Conservation (phyloP, 1,284 basidiomycete species). For the Leccinum fallax region DNA sequence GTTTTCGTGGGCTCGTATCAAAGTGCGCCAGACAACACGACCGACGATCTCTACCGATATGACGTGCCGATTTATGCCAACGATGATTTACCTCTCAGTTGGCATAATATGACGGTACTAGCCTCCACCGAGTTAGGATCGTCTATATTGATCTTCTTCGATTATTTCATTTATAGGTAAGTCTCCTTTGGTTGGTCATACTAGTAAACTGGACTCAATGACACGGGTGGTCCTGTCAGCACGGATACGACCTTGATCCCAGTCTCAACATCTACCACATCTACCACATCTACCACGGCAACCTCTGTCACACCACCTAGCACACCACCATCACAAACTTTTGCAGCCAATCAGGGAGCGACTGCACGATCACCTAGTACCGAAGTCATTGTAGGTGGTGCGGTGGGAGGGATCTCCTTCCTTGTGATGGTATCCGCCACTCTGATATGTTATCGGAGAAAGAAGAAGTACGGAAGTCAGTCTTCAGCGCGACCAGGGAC, state of each 20-base stretch:
- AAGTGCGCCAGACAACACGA: neutral
- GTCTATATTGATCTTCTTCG: conserved; percentile 16
- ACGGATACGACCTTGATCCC: neutral
- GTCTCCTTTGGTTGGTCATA: neutral
- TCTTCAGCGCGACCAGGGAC: too few species aligned
- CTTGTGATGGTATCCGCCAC: neutral
- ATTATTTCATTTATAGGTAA: conserved; percentile 21
- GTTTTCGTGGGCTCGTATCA: neutral
- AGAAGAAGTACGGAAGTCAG: neutral
- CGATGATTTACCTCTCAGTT: conserved; percentile 1
- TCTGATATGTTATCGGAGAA: conserved; percentile 5
- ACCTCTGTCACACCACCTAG: neutral
- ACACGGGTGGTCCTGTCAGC: neutral
- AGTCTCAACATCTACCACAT: neutral
- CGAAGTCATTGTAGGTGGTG: conserved; percentile 12
- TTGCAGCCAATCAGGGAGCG: neutral
- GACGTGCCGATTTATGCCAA: conserved; percentile 20
- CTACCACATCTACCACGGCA: neutral
- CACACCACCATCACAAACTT: neutral
- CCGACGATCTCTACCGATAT: neutral
- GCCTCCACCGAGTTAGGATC: neutral
- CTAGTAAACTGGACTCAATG: neutral
- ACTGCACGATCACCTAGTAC: neutral
- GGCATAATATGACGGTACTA: conserved; percentile 14
- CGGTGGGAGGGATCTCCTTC: conserved; percentile 1